phyloP scores from a whole-genome alignment of 148 eudicot genomes.

The Chenopodium berlandieri region DNA sequence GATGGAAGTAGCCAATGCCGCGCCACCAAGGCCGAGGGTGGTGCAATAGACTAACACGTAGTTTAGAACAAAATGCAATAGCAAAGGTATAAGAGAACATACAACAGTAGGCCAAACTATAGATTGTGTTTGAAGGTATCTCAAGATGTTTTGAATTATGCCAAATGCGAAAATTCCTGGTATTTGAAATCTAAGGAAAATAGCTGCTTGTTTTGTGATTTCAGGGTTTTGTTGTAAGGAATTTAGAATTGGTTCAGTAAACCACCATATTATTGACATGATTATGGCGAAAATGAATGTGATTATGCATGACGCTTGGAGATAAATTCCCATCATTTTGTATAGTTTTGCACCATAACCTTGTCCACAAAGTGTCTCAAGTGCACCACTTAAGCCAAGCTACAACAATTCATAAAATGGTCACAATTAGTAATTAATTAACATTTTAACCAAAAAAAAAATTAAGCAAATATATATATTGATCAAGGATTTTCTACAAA shows the following conservation, averaged over 20 bases:
- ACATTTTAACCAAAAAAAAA: not conserved
- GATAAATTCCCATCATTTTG: slow-evolving; percentile 66
- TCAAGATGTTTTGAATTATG: slow-evolving; percentile 50
- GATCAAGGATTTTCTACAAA: not conserved
- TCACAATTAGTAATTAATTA: not conserved
- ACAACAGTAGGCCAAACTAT: slow-evolving; percentile 51
- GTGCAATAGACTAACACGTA: slow-evolving; percentile 45
- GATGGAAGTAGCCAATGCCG: slow-evolving; percentile 63
- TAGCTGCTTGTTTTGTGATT: slow-evolving; percentile 53
- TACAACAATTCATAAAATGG: slow-evolving; percentile 19
- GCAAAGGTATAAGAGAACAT: slow-evolving; percentile 46
- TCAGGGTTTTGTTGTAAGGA: slow-evolving; percentile 60
- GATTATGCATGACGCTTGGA: slow-evolving; percentile 76
- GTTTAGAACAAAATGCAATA: slow-evolving; percentile 40
- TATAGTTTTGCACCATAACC: slow-evolving; percentile 76
- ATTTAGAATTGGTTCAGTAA: slow-evolving; percentile 48
- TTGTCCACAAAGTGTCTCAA: slow-evolving; percentile 92
- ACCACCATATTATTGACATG: slow-evolving; percentile 75
- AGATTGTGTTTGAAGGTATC: slow-evolving; percentile 79
- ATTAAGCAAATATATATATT: too few species aligned
- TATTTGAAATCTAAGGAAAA: slow-evolving; percentile 53
- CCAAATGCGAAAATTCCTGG: slow-evolving; percentile 67
- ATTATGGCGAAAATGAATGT: slow-evolving; percentile 46
- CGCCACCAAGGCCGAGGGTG: slow-evolving; percentile 46
- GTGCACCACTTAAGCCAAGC: slow-evolving; percentile 59